Evolutionary conservation across 495 filamentous ascomycete species (phyloP), one percentile per base, ranked within the genome.

Genomic region (Aspergillus funiculosus): DNA sequence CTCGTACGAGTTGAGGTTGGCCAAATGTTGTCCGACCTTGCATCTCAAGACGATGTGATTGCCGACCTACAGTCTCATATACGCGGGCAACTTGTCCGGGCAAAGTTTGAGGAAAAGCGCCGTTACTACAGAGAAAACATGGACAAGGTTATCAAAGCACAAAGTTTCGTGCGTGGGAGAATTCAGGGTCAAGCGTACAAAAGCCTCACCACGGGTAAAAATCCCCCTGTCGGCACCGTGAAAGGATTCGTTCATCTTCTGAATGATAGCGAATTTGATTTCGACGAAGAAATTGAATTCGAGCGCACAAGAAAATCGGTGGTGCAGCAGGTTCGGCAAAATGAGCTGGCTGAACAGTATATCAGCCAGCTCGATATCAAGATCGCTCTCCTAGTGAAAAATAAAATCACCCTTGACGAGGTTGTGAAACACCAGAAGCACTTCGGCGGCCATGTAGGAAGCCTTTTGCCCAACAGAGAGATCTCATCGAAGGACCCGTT

Each of bases 301-400:
- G 92, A 99, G 61, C 77, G 88, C 29, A 61, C 95, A 50, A 78
- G 94, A 27, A 95, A 96, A 68, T 87, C 83, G 4, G 92, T 99
- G 2, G 90, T 97, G 17, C 91, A 96, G 58, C 89, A 95, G 61
- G 91, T 97, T 7, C 83, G 92, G 10, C 91, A 95, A 52, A 97
- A 97, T 53, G 92, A 99, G 62, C 77, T 94, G 71, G 84, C 92
- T 15, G 94, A 99, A 66, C 87, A 95, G 57, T 97, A 97, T 56
- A 94, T 99, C 56, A 89, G 94, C 54, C 91, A 97, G 56, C 75
- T 99, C 30, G 94, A 97, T 58, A 95, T 96, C 73, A 99, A 99
- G 68, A 99, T 99, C 58, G 92, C 91, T 9, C 78, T 99, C 4
- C 77, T 99, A 11, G 94, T 97, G 50, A 96, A 97, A 73, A 97